Evolutionary conservation across 768 basidiomycete genomes (phyloP).

Genomic region (Tylopilus sp.): DNA sequence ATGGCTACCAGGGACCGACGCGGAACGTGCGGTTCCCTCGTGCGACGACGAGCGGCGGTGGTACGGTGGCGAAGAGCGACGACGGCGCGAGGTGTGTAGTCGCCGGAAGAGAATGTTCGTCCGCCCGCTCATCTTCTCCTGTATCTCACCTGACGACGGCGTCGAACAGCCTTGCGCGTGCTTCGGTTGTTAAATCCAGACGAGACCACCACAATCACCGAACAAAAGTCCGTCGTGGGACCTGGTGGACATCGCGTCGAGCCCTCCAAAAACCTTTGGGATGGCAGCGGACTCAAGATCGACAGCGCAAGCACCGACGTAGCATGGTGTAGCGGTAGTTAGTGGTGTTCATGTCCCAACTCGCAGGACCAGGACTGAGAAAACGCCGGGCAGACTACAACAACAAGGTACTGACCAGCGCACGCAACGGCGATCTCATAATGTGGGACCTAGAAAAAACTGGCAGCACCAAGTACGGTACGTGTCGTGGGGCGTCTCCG

Average conservation of each 20-base stretch:
- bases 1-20: conserved; percentile 42
- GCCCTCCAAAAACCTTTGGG: conserved; percentile 74
- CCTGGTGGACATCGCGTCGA: conserved; percentile 67
- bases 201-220: conserved; percentile 33
- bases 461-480: conserved; percentile 69
- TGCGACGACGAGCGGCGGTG: conserved; percentile 61
- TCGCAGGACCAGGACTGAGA: neutral
- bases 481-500: conserved; percentile 17
- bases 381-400: conserved; percentile 48
- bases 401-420: conserved; percentile 78
- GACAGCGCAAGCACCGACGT: conserved; percentile 78
- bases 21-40: conserved; percentile 58
- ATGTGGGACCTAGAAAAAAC: conserved; percentile 77
- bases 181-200: conserved; percentile 54
- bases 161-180: conserved; percentile 51
- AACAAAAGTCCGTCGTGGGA: conserved; percentile 53
- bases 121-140: neutral
- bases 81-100: conserved; percentile 68
- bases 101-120: conserved; percentile 74
- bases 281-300: conserved; percentile 70
- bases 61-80: conserved; percentile 62
- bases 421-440: conserved; percentile 76
- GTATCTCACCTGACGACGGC: conserved; percentile 6
- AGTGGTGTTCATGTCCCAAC: conserved; percentile 20
- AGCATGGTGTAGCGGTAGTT: conserved; percentile 73